A percentile compares a stretch with the other conserved stretches of the same genome.
Conservation (phyloP, 768 basidiomycete species). For the Trametes maxima region DNA sequence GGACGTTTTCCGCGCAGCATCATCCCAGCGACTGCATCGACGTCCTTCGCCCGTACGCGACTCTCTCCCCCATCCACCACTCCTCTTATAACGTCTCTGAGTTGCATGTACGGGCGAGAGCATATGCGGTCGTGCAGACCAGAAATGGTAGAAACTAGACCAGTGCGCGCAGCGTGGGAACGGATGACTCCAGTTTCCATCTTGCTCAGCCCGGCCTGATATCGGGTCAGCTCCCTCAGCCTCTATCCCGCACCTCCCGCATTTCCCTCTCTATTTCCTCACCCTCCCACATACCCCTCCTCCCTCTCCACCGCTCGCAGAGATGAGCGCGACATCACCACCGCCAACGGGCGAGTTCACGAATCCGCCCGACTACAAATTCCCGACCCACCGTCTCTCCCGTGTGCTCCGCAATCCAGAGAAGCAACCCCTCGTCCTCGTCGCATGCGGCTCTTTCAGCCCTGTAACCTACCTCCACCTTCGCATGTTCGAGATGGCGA, state of each 20-base stretch:
- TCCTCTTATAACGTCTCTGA: no score
- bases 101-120: not conserved
- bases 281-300: not conserved
- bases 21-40: not conserved
- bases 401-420: constrained; percentile 57
- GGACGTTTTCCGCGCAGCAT: constrained; percentile 16
- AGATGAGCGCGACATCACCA: constrained; percentile 16
- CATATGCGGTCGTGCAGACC: not conserved
- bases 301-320: not conserved
- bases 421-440: constrained; percentile 88
- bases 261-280: not conserved
- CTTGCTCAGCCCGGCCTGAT: constrained; percentile 8
- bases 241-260: constrained; percentile 4
- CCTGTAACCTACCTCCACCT: constrained; percentile 97
- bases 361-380: constrained; percentile 66
- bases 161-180: constrained; percentile 31
- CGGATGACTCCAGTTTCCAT: constrained; percentile 28
- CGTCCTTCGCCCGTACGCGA: not conserved
- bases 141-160: not conserved
- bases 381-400: constrained; percentile 66
- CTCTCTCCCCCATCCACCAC: not conserved
- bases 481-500: constrained; percentile 99
- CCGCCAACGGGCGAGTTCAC: constrained; percentile 44
- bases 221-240: constrained; percentile 9
- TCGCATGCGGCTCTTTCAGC: constrained; percentile 97